Conservation (phyloP, 352 stramenopile genomes). For the Phytophthora fragariae region DNA sequence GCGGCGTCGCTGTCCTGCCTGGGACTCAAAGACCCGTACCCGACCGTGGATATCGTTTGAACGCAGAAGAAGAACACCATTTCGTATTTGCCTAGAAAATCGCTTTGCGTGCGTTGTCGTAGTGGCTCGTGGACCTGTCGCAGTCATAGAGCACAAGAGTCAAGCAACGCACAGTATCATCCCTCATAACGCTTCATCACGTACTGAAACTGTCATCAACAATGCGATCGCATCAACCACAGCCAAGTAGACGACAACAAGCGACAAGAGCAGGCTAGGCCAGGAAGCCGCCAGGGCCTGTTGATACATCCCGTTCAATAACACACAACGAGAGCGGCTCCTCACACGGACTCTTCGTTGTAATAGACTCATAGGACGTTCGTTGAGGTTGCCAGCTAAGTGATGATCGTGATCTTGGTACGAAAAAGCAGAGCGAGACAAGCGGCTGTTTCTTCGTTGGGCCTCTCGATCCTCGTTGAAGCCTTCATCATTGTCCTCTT, state of each 20-base stretch:
- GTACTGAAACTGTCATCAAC: conserved; percentile 55
- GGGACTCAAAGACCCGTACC: conserved; percentile 56
- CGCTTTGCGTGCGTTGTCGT: conserved; percentile 15
- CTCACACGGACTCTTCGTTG: conserved; percentile 49
- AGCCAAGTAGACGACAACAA: conserved; percentile 49
- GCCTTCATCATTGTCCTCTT: conserved; percentile 3
- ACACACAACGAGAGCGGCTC: conserved; percentile 46
- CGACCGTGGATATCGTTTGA: conserved; percentile 70
- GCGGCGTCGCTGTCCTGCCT: conserved; percentile 53
- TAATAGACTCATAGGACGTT: conserved; percentile 52
- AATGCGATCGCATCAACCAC: conserved; percentile 48
- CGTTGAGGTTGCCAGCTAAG: conserved; percentile 8
- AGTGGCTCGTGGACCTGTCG: conserved; percentile 25
- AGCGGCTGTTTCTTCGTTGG: conserved; percentile 1
- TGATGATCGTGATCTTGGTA: conserved; percentile 32
- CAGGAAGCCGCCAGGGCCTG: conserved; percentile 57
- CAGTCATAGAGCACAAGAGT: not conserved
- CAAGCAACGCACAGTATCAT: not conserved
- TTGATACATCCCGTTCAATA: conserved; percentile 66
- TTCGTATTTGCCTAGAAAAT: conserved; percentile 33
- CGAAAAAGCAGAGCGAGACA: not conserved
- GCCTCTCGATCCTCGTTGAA: not conserved
- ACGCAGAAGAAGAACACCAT: conserved; percentile 67
- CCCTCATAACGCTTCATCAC: conserved; percentile 8
- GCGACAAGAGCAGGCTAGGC: conserved; percentile 44